Percentiles rank a stretch among this genome's conserved stretches.
Conservation (phyloP, 495 filamentous ascomycete species). For the Talaromyces wortmannii region DNA sequence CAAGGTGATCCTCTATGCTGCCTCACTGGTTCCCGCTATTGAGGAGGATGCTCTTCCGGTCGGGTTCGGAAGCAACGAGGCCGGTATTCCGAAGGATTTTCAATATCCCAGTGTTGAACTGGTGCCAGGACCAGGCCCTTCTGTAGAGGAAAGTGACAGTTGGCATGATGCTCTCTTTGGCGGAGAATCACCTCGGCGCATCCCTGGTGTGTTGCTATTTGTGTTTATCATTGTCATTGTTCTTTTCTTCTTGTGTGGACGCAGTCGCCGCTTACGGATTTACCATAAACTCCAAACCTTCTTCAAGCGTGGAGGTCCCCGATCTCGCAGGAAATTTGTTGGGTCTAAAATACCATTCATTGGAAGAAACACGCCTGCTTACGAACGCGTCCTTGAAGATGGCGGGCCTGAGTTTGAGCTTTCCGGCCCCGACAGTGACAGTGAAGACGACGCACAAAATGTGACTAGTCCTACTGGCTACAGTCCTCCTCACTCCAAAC, state of each 20-base stretch:
- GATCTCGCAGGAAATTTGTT: constrained; percentile 46
- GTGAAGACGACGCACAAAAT: constrained; percentile 40
- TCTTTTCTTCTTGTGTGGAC: constrained; percentile 59
- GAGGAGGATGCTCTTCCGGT: constrained; percentile 60
- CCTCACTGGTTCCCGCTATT: constrained; percentile 71
- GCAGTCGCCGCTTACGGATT: constrained; percentile 63
- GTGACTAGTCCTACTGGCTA: constrained; percentile 22
- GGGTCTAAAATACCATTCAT: constrained; percentile 47
- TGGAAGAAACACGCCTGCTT: constrained; percentile 50
- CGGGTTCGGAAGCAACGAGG: constrained; percentile 80
- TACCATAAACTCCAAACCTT: constrained; percentile 49
- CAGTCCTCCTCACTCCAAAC: constrained; percentile 24
- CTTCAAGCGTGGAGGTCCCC: constrained; percentile 42
- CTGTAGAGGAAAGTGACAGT: constrained; percentile 46
- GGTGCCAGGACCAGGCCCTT: constrained; percentile 10
- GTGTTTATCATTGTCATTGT: constrained; percentile 62
- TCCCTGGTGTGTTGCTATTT: constrained; percentile 70
- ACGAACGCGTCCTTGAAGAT: constrained; percentile 83
- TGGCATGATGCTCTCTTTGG: constrained; percentile 71
- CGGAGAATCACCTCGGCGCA: constrained; percentile 52
- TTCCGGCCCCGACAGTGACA: constrained; percentile 52
- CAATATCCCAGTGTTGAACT: constrained; percentile 70
- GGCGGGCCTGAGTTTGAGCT: constrained; percentile 68
- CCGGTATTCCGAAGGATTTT: constrained; percentile 67
- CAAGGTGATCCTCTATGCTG: constrained; percentile 95